Evolutionary conservation across 2,329 filamentous ascomycete genomes (phyloP).

Genomic region (Thermomyces lanuginosus): DNA sequence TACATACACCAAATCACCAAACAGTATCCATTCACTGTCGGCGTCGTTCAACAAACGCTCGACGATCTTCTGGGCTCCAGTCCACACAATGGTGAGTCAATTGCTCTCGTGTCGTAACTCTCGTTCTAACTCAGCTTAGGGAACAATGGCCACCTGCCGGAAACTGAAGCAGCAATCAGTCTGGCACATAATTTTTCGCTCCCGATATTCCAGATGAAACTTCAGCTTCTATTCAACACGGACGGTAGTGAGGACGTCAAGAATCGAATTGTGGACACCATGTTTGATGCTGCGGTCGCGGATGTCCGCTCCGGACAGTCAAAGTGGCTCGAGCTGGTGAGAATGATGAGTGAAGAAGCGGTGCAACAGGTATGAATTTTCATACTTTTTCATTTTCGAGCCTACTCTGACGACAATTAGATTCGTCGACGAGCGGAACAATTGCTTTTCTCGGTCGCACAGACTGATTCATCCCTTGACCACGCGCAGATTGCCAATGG

Average conservation of each 20-base stretch:
- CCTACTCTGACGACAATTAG: slow-evolving; percentile 12
- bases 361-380: slow-evolving; percentile 18
- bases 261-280: slow-evolving; percentile 21
- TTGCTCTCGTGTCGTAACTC: slow-evolving; percentile 3
- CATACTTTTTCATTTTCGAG: neutral
- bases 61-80: slow-evolving; percentile 18
- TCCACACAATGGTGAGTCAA: slow-evolving; percentile 8
- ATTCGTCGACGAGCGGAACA: slow-evolving; percentile 27
- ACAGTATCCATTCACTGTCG: slow-evolving; percentile 13
- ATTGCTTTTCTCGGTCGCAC: slow-evolving; percentile 21
- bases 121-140: slow-evolving; percentile 9
- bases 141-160: slow-evolving; percentile 10
- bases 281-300: slow-evolving; percentile 24
- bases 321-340: slow-evolving; percentile 25
- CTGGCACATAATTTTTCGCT: slow-evolving; percentile 28
- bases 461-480: slow-evolving; percentile 13
- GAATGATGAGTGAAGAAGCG: slow-evolving; percentile 22
- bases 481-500: slow-evolving; percentile 7
- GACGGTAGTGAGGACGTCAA: slow-evolving; percentile 14
- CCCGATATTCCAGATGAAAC: slow-evolving; percentile 27
- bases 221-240: slow-evolving; percentile 24
- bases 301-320: slow-evolving; percentile 18
- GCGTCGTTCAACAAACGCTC: slow-evolving; percentile 16
- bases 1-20: slow-evolving; percentile 15
- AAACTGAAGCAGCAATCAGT: slow-evolving; percentile 20